A percentile compares a stretch with the other conserved stretches of the same genome.
Evolutionary conservation across 2,329 filamentous ascomycete species (phyloP).

Genomic region (Fusarium nodosum): DNA sequence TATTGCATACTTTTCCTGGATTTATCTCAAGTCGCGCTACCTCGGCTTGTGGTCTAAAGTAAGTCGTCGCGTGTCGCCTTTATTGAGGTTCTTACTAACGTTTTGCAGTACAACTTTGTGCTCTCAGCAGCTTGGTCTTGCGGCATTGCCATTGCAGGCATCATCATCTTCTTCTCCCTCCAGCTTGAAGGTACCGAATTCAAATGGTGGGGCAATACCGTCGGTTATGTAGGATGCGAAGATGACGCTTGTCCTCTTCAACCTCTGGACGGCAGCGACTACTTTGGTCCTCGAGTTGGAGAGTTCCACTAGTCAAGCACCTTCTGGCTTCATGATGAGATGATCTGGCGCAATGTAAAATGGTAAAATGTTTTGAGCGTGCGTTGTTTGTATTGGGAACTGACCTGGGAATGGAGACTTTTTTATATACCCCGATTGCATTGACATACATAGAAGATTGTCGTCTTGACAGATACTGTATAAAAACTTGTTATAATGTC

Average conservation of each 20-base stretch:
- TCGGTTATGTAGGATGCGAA: constrained; percentile 59
- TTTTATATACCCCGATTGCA: constrained; percentile 48
- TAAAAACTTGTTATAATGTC: constrained; percentile 26
- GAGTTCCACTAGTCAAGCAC: constrained; percentile 50
- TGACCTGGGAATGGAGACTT: constrained; percentile 40
- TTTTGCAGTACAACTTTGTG: constrained; percentile 64
- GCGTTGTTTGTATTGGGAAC: constrained; percentile 42
- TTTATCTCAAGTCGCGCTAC: constrained; percentile 64
- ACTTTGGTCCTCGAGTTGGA: constrained; percentile 58
- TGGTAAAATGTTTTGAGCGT: constrained; percentile 41
- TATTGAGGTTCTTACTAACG: constrained; percentile 7
- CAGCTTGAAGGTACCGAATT: constrained; percentile 60
- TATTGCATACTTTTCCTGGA: constrained; percentile 66
- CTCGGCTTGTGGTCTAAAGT: constrained; percentile 67
- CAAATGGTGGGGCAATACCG: constrained; percentile 65
- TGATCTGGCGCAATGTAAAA: constrained; percentile 46
- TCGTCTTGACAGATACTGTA: constrained; percentile 40
- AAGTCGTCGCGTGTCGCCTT: constrained; percentile 22
- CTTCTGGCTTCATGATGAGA: constrained; percentile 29
- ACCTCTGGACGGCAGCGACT: constrained; percentile 54
- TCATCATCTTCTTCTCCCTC: constrained; percentile 68
- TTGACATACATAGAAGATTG: constrained; percentile 41
- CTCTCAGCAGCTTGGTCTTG: constrained; percentile 65
- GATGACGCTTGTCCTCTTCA: constrained; percentile 57
- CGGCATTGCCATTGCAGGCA: constrained; percentile 64